A percentile compares a stretch with the other conserved stretches of the same genome.
phyloP scores from a whole-genome alignment of 495 filamentous ascomycete genomes.

The Penicillium arizonense region DNA sequence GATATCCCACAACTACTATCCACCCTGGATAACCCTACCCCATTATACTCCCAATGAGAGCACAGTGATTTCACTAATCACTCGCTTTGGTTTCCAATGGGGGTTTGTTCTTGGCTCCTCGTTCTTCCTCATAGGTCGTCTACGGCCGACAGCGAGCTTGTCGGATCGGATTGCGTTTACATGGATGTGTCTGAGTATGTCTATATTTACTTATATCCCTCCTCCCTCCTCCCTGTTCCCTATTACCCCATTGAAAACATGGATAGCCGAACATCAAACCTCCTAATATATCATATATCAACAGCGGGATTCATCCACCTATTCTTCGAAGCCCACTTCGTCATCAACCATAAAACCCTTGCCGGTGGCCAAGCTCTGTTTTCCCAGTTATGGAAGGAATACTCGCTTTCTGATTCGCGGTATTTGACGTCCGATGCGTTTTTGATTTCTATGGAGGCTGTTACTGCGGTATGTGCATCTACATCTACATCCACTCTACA shows the following conservation, averaged over 20 bases:
- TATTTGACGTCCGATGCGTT: slow-evolving; percentile 72
- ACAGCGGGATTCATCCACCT: slow-evolving; percentile 63
- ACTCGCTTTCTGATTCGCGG: slow-evolving; percentile 72
- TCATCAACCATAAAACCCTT: slow-evolving; percentile 52
- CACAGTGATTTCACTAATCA: background rate
- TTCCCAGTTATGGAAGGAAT: slow-evolving; percentile 81
- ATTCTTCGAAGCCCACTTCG: slow-evolving; percentile 75
- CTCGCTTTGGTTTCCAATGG: background rate
- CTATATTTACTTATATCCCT: too few species aligned
- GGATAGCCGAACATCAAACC: too few species aligned
- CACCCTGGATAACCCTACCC: background rate
- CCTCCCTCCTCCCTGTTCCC: too few species aligned
- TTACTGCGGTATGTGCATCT: slow-evolving; percentile 50
- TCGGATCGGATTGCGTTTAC: background rate
- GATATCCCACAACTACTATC: background rate
- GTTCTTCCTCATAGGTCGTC: background rate
- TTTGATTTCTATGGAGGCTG: slow-evolving; percentile 71
- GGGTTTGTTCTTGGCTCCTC: background rate
- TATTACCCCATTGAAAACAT: too few species aligned
- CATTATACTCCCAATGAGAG: background rate
- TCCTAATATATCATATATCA: too few species aligned
- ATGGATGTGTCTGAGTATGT: background rate
- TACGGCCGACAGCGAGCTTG: background rate
- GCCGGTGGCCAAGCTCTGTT: slow-evolving; percentile 50
- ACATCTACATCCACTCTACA: too few species aligned